Evolutionary conservation across 495 filamentous ascomycete genomes (phyloP).

Genomic region (Cenococcum geophilum): DNA sequence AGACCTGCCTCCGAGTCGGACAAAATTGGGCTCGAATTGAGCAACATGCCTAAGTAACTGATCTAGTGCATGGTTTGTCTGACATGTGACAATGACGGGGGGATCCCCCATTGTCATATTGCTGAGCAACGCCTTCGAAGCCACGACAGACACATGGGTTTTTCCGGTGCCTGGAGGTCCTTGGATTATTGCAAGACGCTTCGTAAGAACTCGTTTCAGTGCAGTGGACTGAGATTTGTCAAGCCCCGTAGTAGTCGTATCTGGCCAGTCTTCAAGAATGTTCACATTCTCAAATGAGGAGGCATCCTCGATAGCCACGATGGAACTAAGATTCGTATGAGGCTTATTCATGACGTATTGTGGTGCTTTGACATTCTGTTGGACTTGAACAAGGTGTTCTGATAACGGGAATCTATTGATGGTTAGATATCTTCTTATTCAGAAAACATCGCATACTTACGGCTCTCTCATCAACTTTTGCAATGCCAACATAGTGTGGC

Average conservation of each 20-base stretch:
- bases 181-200: conserved; percentile 71
- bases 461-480: conserved; percentile 60
- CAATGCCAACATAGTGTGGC: conserved; percentile 65
- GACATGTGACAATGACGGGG: conserved; percentile 71
- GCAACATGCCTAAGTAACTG: conserved; percentile 69
- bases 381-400: conserved; percentile 52
- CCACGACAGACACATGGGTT: conserved; percentile 68
- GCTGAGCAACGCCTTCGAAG: conserved; percentile 59
- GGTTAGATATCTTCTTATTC: conserved; percentile 16
- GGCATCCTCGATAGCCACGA: conserved; percentile 29
- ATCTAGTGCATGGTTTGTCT: conserved; percentile 92
- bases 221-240: conserved; percentile 66
- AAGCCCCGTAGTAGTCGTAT: conserved; percentile 43
- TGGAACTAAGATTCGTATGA: conserved; percentile 43
- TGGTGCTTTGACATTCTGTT: conserved; percentile 45
- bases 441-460: conserved; percentile 40
- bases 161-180: conserved; percentile 92
- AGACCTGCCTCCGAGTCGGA: conserved; percentile 75
- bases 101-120: conserved; percentile 57
- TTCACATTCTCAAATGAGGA: conserved; percentile 39
- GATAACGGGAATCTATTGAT: conserved; percentile 54
- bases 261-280: conserved; percentile 50
- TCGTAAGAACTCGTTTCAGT: conserved; percentile 64
- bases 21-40: conserved; percentile 56
- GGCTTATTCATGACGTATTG: conserved; percentile 47